Evolutionary conservation across 108 stramenopile genomes (phyloP).

Genomic region (Cyclotella kingstonii): DNA sequence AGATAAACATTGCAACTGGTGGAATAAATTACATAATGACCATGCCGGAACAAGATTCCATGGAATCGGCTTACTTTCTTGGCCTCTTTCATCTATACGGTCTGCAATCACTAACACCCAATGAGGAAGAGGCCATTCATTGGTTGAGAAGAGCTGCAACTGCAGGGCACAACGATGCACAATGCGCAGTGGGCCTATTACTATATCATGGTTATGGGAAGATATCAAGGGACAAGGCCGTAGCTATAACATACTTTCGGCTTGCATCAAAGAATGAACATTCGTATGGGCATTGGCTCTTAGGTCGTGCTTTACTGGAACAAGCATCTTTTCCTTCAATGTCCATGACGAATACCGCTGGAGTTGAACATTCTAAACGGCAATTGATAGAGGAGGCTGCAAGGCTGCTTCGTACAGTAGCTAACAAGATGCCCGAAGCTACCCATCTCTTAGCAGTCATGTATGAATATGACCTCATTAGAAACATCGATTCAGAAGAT

Average conservation of each 20-base stretch:
- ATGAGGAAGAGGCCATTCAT: background rate
- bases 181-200: constrained; percentile 9
- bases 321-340: background rate
- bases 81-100: constrained; percentile 21
- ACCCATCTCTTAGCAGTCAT: constrained; percentile 9
- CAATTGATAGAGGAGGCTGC: constrained; percentile 15
- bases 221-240: background rate
- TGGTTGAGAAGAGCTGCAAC: constrained; percentile 13
- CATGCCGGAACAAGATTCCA: background rate
- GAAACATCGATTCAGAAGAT: background rate
- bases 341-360: background rate
- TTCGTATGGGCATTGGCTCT: constrained; percentile 15
- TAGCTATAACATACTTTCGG: constrained; percentile 5
- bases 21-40: background rate
- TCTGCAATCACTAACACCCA: background rate
- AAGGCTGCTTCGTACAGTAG: background rate
- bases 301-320: constrained; percentile 7
- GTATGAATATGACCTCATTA: constrained; percentile 11
- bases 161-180: constrained; percentile 12
- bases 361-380: background rate
- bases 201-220: constrained; percentile 7
- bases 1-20: too few relatives aligned
- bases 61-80: constrained; percentile 12
- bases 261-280: constrained; percentile 16
- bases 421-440: constrained; percentile 10